Conservation (phyloP, 768 basidiomycete species). For the Lactifluus pinguis region DNA sequence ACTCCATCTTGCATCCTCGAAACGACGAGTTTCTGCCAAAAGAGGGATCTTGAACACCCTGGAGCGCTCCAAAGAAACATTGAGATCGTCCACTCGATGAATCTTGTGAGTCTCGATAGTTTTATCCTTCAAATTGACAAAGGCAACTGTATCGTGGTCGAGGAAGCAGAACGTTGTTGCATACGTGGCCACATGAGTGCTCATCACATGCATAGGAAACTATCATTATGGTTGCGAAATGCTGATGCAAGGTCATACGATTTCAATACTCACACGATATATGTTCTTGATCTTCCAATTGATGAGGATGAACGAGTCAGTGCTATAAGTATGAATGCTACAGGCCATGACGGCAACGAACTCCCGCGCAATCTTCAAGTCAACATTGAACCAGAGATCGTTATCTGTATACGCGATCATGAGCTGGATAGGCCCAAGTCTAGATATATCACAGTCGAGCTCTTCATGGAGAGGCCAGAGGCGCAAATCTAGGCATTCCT, state of each 20-base stretch:
- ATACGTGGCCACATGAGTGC: background rate
- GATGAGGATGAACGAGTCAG: background rate
- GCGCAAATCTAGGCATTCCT: background rate
- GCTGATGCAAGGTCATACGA: background rate
- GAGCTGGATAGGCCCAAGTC: background rate
- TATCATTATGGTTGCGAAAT: background rate
- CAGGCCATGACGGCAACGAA: background rate
- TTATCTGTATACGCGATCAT: background rate
- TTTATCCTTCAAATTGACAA: background rate
- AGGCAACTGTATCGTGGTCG: background rate
- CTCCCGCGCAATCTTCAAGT: slow-evolving; percentile 4
- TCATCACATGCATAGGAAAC: background rate
- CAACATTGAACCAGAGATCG: background rate
- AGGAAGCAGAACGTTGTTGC: background rate
- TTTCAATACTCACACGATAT: background rate
- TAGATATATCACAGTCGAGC: background rate
- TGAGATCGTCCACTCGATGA: background rate
- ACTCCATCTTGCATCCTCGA: background rate
- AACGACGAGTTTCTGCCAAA: too few species aligned
- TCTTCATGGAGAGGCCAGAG: background rate
- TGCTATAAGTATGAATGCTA: background rate
- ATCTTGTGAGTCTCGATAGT: slow-evolving; percentile 3
- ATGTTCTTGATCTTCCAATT: background rate
- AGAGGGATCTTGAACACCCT: background rate
- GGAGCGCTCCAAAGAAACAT: background rate